Conservation (phyloP, 2,329 filamentous ascomycete species). For the Trichoderma pleuroti region DNA sequence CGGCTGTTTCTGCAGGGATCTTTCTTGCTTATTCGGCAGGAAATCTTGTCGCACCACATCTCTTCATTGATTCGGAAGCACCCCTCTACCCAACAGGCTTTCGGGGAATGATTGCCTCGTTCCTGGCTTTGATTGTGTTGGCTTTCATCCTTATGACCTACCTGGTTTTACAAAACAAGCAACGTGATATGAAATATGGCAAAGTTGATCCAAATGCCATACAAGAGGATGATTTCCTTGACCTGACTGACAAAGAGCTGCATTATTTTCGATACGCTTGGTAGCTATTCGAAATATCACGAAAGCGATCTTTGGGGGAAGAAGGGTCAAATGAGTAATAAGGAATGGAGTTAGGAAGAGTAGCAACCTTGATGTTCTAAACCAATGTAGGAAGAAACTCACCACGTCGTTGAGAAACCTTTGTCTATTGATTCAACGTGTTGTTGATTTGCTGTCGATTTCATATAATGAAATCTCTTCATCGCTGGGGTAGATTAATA, state of each 20-base stretch:
- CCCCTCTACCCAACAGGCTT: not conserved
- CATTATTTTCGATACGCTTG: conserved; percentile 8
- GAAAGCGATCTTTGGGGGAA: not conserved
- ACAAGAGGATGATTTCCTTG: not conserved
- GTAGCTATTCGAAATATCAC: not conserved
- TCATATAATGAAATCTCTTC: not conserved
- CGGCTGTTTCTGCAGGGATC: conserved; percentile 14
- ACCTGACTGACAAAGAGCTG: conserved; percentile 12
- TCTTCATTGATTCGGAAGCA: conserved; percentile 12
- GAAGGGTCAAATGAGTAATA: not conserved
- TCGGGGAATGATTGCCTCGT: not conserved
- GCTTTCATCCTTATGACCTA: not conserved
- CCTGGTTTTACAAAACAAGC: not conserved
- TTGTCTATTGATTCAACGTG: not conserved
- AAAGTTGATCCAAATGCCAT: not conserved
- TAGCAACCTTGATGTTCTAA: not conserved
- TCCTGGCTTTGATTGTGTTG: not conserved
- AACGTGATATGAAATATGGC: not conserved
- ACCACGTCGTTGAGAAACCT: not conserved
- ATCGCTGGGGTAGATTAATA: not conserved
- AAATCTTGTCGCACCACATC: conserved; percentile 19
- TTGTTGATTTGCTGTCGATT: no score
- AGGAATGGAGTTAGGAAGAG: not conserved
- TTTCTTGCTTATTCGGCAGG: conserved; percentile 19
- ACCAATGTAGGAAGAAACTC: not conserved